These are phyloP conservation scores for Sicyos baderoa DNA, from an alignment of 306 rosid genomes.

Conservation along the genomic window DNA sequence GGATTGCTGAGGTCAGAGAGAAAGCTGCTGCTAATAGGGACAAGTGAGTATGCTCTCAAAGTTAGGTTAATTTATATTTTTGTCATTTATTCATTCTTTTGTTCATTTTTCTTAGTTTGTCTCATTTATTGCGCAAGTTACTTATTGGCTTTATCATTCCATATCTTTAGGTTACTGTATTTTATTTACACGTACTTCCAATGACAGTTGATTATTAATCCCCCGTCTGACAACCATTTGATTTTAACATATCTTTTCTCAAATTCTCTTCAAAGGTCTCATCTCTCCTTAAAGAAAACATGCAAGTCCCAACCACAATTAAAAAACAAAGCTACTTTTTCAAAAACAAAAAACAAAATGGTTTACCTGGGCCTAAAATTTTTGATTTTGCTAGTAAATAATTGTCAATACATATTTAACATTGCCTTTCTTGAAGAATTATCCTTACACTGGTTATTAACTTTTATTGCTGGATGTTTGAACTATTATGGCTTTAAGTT, in stretches of 20 bases:
- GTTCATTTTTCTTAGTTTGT: constrained; percentile 12
- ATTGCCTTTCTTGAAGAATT: background rate
- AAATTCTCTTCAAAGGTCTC: too few relatives aligned
- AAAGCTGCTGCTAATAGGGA: constrained; percentile 84
- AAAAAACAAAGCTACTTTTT: too few relatives aligned
- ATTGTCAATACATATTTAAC: background rate
- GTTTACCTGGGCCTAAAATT: background rate
- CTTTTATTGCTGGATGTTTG: background rate
- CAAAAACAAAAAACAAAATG: too few relatives aligned
- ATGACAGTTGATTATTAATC: background rate
- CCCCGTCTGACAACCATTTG: too few relatives aligned
- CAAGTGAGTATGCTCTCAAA: constrained; percentile 42
- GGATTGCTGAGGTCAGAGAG: constrained; percentile 70
- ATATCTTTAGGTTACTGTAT: background rate
- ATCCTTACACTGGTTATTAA: too few relatives aligned
- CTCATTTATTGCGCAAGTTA: background rate
- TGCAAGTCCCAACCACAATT: too few relatives aligned
- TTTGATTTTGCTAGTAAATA: background rate
- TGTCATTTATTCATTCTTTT: constrained; percentile 12
- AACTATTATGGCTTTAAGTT: background rate
- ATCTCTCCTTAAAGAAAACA: too few relatives aligned
- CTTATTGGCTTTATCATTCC: background rate
- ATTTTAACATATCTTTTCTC: too few relatives aligned
- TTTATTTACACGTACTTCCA: background rate
- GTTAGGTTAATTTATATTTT: background rate